Percentiles rank a stretch among this genome's conserved stretches.
Conservation (phyloP, 2,329 filamentous ascomycete species). For the Trichophyton rubrum region DNA sequence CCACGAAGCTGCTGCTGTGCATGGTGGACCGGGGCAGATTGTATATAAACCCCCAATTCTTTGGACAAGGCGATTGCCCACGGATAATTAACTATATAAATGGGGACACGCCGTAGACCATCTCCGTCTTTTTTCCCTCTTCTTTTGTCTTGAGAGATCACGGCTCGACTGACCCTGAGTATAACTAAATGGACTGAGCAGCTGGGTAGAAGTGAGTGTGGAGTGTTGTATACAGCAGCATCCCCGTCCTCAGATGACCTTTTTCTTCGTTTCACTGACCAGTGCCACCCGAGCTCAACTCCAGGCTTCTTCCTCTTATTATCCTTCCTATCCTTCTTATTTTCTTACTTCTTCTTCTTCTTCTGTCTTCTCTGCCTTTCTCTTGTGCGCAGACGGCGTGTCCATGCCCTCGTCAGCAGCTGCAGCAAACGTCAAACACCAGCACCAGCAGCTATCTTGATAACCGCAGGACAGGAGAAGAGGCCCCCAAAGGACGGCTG, state of each 20-base stretch:
- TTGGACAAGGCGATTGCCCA: too few relatives aligned
- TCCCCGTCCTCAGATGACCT: conserved; percentile 1
- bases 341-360: neutral
- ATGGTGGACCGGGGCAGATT: neutral
- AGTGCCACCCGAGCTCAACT: neutral
- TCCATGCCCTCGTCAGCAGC: neutral
- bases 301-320: neutral
- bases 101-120: neutral
- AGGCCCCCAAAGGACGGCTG: neutral
- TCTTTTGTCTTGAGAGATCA: too few relatives aligned
- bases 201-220: neutral
- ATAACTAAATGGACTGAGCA: neutral
- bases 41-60: neutral
- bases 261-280: neutral
- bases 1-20: neutral
- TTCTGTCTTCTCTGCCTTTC: too few relatives aligned
- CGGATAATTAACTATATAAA: neutral
- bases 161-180: neutral
- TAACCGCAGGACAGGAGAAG: neutral
- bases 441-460: neutral
- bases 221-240: neutral
- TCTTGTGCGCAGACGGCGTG: neutral
- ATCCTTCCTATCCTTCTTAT: neutral
- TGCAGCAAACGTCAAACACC: too few relatives aligned
- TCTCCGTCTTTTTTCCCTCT: too few relatives aligned